Base-by-base conservation (phyloP, 2,329 filamentous ascomycete species). In the Sarocladium kiliense region DNA sequence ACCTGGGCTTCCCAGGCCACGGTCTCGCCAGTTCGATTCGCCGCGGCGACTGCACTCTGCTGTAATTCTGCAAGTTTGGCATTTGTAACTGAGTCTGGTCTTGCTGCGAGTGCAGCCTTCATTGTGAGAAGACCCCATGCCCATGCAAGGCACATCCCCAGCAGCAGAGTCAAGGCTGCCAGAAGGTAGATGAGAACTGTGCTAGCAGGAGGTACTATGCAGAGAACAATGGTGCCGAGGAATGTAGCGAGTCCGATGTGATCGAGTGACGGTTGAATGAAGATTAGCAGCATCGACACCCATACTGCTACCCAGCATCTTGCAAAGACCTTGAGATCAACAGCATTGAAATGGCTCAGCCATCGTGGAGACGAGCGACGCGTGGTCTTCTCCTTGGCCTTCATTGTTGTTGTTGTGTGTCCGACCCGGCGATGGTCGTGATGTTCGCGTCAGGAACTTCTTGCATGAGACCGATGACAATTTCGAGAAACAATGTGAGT, bases 101-200 rank as follows among this genome's bases (percentile, higher is more conserved):
- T 65, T 2, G 71, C 69, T 1, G 75, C 73, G 9, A 71, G 57
- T 2, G 76, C 77, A 2, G 75, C 76, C 57, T 77, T 76, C 75
- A 77, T 78, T 0, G 70, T 65, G 45, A 78, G 64, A 2, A 77
- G 65, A 3, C 77, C 77, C 77, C 77, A 80, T 4, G 68, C 74
- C 76, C 77, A 79, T 3, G 71, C 76, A 0, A 77, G 60, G 30
- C 68, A 72, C 62, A 78, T 75, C 18, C 77, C 77, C 1, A 77
- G 12, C 3, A 78, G 62, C 3, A 79, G 63, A 1, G 77, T 72
- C 1, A 75, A 34, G 0, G 69, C 63, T 10, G 64, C 72, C 5
- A 79, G 64, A 2, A 79, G 58, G 56, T 75, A 75, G 37, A 79
- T 63, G 34, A 75, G 73, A 1, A 79, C 60, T 14, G 78, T 77